Evolutionary conservation across 768 basidiomycete genomes (phyloP).

Genomic region (Kwoniella europaea): DNA sequence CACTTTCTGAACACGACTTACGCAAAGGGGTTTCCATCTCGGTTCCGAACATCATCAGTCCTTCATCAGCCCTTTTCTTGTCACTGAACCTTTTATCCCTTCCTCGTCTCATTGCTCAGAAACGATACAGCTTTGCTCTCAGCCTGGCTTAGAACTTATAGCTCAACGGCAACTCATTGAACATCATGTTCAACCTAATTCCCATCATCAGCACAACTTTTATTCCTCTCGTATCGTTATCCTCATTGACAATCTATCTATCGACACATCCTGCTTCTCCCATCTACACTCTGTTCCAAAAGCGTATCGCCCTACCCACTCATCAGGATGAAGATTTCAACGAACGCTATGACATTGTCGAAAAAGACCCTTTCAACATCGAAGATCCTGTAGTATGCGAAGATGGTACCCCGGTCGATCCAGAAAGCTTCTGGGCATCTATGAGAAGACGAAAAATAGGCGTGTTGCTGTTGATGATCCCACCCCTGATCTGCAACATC

Average conservation of each 20-base stretch:
- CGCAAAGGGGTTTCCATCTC: not conserved
- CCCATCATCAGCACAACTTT: slow-evolving; percentile 36
- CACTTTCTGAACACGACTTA: not conserved
- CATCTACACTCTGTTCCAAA: slow-evolving; percentile 16
- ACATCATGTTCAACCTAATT: slow-evolving; percentile 27
- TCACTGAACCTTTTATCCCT: too few species aligned
- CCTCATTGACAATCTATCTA: slow-evolving; percentile 45
- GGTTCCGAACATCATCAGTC: not conserved
- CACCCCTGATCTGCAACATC: slow-evolving; percentile 40
- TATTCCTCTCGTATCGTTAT: slow-evolving; percentile 38
- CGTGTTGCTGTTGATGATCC: slow-evolving; percentile 31
- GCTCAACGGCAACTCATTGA: not conserved
- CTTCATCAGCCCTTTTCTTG: not conserved
- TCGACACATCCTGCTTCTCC: slow-evolving; percentile 42
- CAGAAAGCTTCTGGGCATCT: slow-evolving; percentile 43
- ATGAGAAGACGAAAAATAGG: slow-evolving; percentile 35
- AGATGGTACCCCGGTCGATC: slow-evolving; percentile 43
- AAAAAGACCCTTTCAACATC: slow-evolving; percentile 52
- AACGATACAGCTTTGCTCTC: not conserved
- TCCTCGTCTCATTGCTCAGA: not conserved
- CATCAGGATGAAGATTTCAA: slow-evolving; percentile 37
- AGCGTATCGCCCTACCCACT: slow-evolving; percentile 35
- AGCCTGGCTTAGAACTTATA: not conserved
- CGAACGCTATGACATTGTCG: slow-evolving; percentile 11
- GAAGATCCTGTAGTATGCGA: slow-evolving; percentile 32